These are phyloP conservation scores for Funneliformis caledonium DNA, from an alignment of 371 early-diverging fungal genomes.

Conservation along the genomic window DNA sequence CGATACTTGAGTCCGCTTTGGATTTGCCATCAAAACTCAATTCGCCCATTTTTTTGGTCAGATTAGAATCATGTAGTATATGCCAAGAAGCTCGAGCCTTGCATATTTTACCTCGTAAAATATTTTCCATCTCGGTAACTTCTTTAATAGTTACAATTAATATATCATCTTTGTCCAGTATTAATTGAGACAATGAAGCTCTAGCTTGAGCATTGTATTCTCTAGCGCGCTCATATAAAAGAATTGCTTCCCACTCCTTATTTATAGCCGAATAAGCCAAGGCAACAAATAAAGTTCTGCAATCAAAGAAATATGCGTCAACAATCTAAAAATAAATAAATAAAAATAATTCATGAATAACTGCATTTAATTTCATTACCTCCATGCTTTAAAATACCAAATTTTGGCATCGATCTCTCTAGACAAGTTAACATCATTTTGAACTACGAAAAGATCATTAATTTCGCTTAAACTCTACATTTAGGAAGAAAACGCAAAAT, in stretches of 20 bases:
- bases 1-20: conserved; percentile 39
- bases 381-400: conserved; percentile 58
- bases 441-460: conserved; percentile 58
- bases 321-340: background rate
- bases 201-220: conserved; percentile 59
- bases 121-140: conserved; percentile 52
- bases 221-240: conserved; percentile 67
- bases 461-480: conserved; percentile 59
- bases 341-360: background rate
- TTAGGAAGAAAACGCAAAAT: background rate
- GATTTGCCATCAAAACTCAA: conserved; percentile 53
- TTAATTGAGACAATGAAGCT: conserved; percentile 32
- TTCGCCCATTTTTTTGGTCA: conserved; percentile 52
- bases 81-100: conserved; percentile 66
- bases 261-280: conserved; percentile 54
- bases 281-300: conserved; percentile 59
- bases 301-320: background rate
- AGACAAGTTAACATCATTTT: conserved; percentile 56
- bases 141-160: conserved; percentile 54
- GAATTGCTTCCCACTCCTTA: conserved; percentile 61
- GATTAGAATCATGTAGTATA: conserved; percentile 46
- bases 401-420: conserved; percentile 58
- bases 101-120: conserved; percentile 57
- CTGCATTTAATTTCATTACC: conserved; percentile 43
- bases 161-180: conserved; percentile 43